Evolutionary conservation across 2,329 filamentous ascomycete species (phyloP).

Genomic region (Paecilomyces sp.): DNA sequence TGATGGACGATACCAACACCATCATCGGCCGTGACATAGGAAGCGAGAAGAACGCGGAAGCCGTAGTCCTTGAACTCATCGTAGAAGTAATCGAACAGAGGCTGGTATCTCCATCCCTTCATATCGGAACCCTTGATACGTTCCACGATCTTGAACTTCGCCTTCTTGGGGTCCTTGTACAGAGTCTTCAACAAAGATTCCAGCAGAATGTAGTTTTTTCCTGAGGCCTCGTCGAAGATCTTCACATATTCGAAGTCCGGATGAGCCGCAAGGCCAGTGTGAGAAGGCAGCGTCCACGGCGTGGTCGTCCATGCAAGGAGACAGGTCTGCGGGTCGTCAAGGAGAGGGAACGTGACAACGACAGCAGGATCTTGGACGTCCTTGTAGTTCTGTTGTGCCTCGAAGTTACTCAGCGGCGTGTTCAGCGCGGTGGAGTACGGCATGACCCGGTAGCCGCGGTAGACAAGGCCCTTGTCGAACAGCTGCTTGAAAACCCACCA

Average conservation of each 20-base stretch:
- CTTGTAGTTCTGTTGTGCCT: constrained; percentile 91
- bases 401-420: constrained; percentile 87
- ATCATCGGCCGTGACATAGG: constrained; percentile 81
- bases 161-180: constrained; percentile 94
- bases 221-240: constrained; percentile 72
- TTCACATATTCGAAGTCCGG: constrained; percentile 84
- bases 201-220: constrained; percentile 77
- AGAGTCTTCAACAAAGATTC: constrained; percentile 74
- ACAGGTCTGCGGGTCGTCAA: constrained; percentile 66
- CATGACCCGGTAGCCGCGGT: constrained; percentile 87
- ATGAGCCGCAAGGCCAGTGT: constrained; percentile 69
- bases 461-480: constrained; percentile 82
- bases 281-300: constrained; percentile 77
- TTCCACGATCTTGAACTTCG: constrained; percentile 76
- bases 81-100: constrained; percentile 83
- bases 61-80: constrained; percentile 79
- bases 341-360: constrained; percentile 77
- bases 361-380: constrained; percentile 86
- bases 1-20: constrained; percentile 95
- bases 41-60: constrained; percentile 75
- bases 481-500: constrained; percentile 98
- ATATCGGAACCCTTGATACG: constrained; percentile 78
- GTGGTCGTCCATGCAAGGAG: constrained; percentile 88
- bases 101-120: constrained; percentile 82
- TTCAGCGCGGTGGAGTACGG: constrained; percentile 88